Evolutionary conservation across 495 filamentous ascomycete species (phyloP).

Genomic region (Daldinia loculata): DNA sequence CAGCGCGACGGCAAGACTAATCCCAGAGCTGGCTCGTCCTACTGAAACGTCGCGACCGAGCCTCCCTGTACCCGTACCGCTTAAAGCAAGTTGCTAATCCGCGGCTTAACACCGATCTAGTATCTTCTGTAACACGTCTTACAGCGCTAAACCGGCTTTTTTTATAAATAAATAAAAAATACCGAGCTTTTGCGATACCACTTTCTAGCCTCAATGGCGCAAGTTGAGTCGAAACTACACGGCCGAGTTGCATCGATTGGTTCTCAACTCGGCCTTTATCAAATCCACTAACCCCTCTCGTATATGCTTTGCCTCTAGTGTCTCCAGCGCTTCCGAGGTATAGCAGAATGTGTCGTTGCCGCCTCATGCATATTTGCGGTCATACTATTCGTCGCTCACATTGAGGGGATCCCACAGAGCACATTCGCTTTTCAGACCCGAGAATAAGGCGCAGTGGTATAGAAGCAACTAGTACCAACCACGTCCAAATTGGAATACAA

Average conservation of each 20-base stretch:
- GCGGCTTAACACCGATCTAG: slow-evolving; percentile 14
- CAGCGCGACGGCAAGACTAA: slow-evolving; percentile 21
- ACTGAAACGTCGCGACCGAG: slow-evolving; percentile 34
- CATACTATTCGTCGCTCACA: slow-evolving; percentile 21
- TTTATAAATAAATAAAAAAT: slow-evolving; percentile 8
- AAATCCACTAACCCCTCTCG: slow-evolving; percentile 10
- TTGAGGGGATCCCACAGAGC: slow-evolving; percentile 23
- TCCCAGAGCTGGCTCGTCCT: slow-evolving; percentile 25
- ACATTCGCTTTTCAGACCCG: slow-evolving; percentile 20
- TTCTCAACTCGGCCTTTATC: slow-evolving; percentile 7
- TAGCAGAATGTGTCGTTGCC: slow-evolving; percentile 20
- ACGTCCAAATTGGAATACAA: slow-evolving; percentile 12
- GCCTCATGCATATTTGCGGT: slow-evolving; percentile 26
- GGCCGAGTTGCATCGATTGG: slow-evolving; percentile 6
- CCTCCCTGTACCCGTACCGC: slow-evolving; percentile 28
- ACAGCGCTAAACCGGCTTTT: slow-evolving; percentile 16
- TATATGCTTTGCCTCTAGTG: slow-evolving; percentile 13
- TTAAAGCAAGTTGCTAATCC: slow-evolving; percentile 30
- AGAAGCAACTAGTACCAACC: slow-evolving; percentile 30
- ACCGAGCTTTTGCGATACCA: slow-evolving; percentile 13
- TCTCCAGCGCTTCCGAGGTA: slow-evolving; percentile 9
- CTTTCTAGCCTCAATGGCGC: slow-evolving; percentile 8
- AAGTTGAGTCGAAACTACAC: slow-evolving; percentile 11
- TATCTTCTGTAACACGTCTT: slow-evolving; percentile 24
- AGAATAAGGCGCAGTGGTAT: slow-evolving; percentile 20